Evolutionary conservation across 208 protist genomes (phyloP).

Genomic region (Leishmania lainsoni): DNA sequence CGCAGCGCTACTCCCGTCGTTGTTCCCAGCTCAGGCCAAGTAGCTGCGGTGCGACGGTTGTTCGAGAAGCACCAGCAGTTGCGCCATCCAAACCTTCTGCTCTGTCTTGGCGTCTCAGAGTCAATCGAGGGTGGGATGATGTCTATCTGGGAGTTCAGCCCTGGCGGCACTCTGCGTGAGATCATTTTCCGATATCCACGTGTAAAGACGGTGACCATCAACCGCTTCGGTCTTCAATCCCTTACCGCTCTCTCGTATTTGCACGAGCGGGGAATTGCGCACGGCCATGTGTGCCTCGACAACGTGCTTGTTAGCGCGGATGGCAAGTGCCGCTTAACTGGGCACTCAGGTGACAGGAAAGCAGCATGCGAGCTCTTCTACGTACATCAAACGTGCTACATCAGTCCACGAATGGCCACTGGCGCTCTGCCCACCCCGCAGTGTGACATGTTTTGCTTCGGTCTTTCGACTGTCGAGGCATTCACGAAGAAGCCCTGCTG

Average conservation of each 20-base stretch:
- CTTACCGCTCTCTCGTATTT: conserved; percentile 57
- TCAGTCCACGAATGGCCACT: conserved; percentile 63
- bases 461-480: conserved; percentile 54
- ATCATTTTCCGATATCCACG: conserved; percentile 22
- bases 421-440: conserved; percentile 39
- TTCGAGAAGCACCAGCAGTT: conserved; percentile 5
- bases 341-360: conserved; percentile 39
- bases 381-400: conserved; percentile 45
- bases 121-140: conserved; percentile 12
- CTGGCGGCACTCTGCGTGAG: conserved; percentile 43
- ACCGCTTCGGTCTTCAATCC: conserved; percentile 52
- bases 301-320: conserved; percentile 64
- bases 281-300: conserved; percentile 64
- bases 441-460: conserved; percentile 75
- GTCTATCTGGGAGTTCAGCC: conserved; percentile 38
- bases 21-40: conserved; percentile 4
- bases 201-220: conserved; percentile 20
- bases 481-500: conserved; percentile 33
- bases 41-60: conserved; percentile 5
- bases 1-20: conserved; percentile 22
- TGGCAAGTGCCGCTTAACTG: conserved; percentile 62
- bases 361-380: conserved; percentile 23
- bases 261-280: conserved; percentile 49
- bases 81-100: conserved; percentile 22
- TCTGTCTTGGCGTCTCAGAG: conserved; percentile 1